A percentile compares a stretch with the other conserved stretches of the same genome.
Evolutionary conservation across 345 rosid genomes (phyloP).

Genomic region (Fremontodendron californicum): DNA sequence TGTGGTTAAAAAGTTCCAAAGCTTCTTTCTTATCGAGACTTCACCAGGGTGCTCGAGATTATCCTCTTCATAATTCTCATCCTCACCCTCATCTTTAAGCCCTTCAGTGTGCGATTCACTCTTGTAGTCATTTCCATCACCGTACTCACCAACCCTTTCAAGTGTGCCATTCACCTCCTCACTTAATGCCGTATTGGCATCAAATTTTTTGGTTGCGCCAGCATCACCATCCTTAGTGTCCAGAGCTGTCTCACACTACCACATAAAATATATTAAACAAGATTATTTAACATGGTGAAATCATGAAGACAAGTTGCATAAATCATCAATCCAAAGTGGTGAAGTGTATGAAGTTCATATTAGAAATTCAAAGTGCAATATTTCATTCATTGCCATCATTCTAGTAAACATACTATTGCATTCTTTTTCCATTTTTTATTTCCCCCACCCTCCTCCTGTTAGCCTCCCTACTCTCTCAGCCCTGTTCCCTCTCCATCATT

Average conservation of each 20-base stretch:
- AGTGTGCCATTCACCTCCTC: slow-evolving; percentile 81
- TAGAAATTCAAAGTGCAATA: neutral
- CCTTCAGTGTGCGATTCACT: slow-evolving; percentile 28
- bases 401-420: neutral
- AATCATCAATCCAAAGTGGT: neutral
- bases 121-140: slow-evolving; percentile 23
- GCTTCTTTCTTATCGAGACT: slow-evolving; percentile 79
- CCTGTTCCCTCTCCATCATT: neutral
- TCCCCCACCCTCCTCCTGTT: neutral
- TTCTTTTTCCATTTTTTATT: neutral
- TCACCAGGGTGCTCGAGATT: slow-evolving; percentile 72
- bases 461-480: neutral
- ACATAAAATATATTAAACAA: neutral
- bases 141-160: slow-evolving; percentile 31
- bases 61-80: slow-evolving; percentile 44
- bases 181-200: slow-evolving; percentile 43
- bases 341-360: neutral
- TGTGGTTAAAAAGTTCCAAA: slow-evolving; percentile 88
- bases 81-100: slow-evolving; percentile 32
- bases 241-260: slow-evolving; percentile 42
- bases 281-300: neutral
- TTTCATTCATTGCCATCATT: neutral
- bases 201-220: slow-evolving; percentile 33
- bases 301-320: neutral
- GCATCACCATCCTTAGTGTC: slow-evolving; percentile 41